A percentile compares a stretch with the other conserved stretches of the same genome.
These are phyloP conservation scores for Hirsutella rhossiliensis DNA, from an alignment of 2,329 filamentous ascomycete species.

Conservation along the genomic window DNA sequence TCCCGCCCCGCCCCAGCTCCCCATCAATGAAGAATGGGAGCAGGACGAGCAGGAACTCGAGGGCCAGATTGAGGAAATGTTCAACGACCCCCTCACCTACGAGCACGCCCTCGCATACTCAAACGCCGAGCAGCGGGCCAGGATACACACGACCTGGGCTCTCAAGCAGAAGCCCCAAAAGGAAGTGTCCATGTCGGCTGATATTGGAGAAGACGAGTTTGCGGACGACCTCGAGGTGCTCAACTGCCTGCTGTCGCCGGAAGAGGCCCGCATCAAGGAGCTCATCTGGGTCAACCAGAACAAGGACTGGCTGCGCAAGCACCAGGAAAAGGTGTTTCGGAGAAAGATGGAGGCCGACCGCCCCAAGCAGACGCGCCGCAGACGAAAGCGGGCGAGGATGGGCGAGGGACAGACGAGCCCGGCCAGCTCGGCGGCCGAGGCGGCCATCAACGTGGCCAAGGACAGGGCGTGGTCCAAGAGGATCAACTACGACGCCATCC, in stretches of 20 bases:
- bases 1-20: constrained; percentile 30
- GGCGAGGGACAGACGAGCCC: constrained; percentile 54
- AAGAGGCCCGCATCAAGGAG: constrained; percentile 74
- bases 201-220: constrained; percentile 73
- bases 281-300: constrained; percentile 91
- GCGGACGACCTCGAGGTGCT: constrained; percentile 79
- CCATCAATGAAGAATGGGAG: constrained; percentile 50
- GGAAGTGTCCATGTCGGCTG: constrained; percentile 44
- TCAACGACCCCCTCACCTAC: constrained; percentile 47
- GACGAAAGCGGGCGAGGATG: constrained; percentile 43
- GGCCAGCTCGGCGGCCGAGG: constrained; percentile 56
- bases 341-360: constrained; percentile 50
- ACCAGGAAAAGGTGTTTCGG: constrained; percentile 73
- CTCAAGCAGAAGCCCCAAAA: constrained; percentile 34
- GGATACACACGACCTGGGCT: constrained; percentile 39
- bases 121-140: constrained; percentile 41
- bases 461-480: constrained; percentile 59
- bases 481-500: constrained; percentile 59
- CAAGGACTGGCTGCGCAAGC: constrained; percentile 79
- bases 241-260: constrained; percentile 61
- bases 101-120: constrained; percentile 47
- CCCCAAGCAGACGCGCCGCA: constrained; percentile 45
- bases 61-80: constrained; percentile 56
- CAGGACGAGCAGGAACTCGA: constrained; percentile 54
- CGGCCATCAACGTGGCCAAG: constrained; percentile 55